Percentiles rank a stretch among this genome's conserved stretches.
Conservation (phyloP, 2,329 filamentous ascomycete species). For the Colletotrichum sojae region DNA sequence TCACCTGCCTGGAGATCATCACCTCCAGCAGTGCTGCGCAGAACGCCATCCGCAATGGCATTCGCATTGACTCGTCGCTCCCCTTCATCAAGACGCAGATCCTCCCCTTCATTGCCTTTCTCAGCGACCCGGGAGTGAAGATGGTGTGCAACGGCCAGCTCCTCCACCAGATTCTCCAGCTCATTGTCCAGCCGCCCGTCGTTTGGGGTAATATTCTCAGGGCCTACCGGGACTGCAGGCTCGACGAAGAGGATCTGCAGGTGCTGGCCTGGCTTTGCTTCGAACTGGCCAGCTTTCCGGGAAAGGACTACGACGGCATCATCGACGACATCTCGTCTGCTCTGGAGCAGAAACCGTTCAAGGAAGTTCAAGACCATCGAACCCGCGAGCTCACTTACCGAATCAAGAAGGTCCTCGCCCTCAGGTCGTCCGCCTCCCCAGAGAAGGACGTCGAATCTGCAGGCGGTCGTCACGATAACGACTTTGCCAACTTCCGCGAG, state of each 20-base stretch:
- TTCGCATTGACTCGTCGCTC: conserved; percentile 45
- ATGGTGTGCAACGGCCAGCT: conserved; percentile 64
- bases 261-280: conserved; percentile 64
- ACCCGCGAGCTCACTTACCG: conserved; percentile 50
- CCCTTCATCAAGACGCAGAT: conserved; percentile 51
- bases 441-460: conserved; percentile 50
- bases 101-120: conserved; percentile 53
- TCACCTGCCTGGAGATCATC: conserved; percentile 48
- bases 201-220: conserved; percentile 61
- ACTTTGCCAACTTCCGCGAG: conserved; percentile 71
- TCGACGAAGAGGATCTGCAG: conserved; percentile 46
- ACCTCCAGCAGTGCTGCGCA: conserved; percentile 44
- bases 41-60: conserved; percentile 43
- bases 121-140: conserved; percentile 61
- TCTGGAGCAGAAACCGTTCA: conserved; percentile 45
- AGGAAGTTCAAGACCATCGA: conserved; percentile 44
- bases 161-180: conserved; percentile 60
- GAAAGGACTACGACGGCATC: conserved; percentile 43
- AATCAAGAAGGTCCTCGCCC: conserved; percentile 55
- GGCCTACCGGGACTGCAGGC: conserved; percentile 54
- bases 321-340: conserved; percentile 45
- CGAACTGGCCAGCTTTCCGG: conserved; percentile 60
- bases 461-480: conserved; percentile 82
- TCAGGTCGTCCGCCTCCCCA: conserved; percentile 44
- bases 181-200: conserved; percentile 65